Evolutionary conservation across 257 asterid genomes (phyloP).

Genomic region (Nemophila menziesii): DNA sequence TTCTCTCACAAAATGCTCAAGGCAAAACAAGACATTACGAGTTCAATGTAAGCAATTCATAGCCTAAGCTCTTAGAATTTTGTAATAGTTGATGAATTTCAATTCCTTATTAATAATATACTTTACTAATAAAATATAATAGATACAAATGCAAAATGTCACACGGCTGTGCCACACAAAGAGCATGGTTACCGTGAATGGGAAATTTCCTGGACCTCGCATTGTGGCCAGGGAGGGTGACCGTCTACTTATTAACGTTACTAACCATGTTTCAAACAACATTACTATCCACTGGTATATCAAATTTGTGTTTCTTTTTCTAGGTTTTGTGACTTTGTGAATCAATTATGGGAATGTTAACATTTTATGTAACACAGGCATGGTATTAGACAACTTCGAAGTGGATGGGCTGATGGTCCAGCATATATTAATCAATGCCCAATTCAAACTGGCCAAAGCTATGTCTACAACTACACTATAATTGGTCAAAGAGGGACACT

Average conservation of each 20-base stretch:
- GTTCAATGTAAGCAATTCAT: constrained; percentile 21
- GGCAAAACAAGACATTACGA: constrained; percentile 28
- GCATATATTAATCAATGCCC: constrained; percentile 59
- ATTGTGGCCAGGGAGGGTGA: constrained; percentile 52
- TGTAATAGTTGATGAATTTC: not conserved
- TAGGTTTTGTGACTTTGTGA: no score
- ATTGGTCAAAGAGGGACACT: constrained; percentile 49
- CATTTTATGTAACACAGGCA: constrained; percentile 36
- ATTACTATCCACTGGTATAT: constrained; percentile 45
- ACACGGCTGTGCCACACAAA: constrained; percentile 43
- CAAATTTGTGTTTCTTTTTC: no score
- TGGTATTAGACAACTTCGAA: constrained; percentile 45
- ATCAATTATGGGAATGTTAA: no score
- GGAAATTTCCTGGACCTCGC: constrained; percentile 46
- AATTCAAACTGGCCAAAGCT: constrained; percentile 39
- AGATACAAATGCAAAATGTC: constrained; percentile 36
- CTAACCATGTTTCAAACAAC: constrained; percentile 40
- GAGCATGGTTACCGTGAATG: constrained; percentile 40
- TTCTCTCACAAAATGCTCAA: constrained; percentile 11
- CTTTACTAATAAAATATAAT: not conserved
- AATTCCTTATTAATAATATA: not conserved
- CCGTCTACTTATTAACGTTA: constrained; percentile 33
- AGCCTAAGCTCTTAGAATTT: not conserved
- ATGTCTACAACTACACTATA: constrained; percentile 45
- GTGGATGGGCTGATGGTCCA: constrained; percentile 69